phyloP scores from a whole-genome alignment of 2,329 filamentous ascomycete species.

The Colletotrichum endophyticum region DNA sequence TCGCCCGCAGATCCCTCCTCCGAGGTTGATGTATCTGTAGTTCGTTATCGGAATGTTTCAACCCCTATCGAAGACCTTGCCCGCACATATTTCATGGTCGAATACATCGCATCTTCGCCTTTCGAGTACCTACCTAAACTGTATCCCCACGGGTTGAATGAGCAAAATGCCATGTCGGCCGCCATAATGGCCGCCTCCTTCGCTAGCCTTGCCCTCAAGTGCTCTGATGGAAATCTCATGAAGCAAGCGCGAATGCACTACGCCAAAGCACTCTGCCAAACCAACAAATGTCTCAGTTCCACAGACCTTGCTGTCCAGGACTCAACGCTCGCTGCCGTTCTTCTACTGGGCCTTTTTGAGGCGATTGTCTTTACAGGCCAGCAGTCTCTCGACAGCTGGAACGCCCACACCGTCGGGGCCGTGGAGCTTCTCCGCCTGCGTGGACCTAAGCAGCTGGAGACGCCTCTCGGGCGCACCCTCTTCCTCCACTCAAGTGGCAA shows the following conservation, averaged over 20 bases:
- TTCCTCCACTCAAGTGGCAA: conserved; percentile 30
- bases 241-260: conserved; percentile 25
- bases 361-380: conserved; percentile 27
- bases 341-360: conserved; percentile 31
- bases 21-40: not conserved
- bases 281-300: conserved; percentile 19
- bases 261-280: conserved; percentile 18
- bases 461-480: conserved; percentile 23
- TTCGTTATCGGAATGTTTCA: conserved; percentile 2
- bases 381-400: conserved; percentile 29
- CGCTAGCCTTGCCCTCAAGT: conserved; percentile 25
- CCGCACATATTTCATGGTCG: conserved; percentile 28
- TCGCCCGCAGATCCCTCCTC: not conserved
- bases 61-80: conserved; percentile 15
- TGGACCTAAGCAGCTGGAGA: conserved; percentile 24
- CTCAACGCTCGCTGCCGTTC: conserved; percentile 28
- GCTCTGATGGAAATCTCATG: conserved; percentile 16
- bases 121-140: conserved; percentile 29
- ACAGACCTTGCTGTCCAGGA: conserved; percentile 25
- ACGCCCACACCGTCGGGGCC: conserved; percentile 27
- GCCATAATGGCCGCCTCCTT: conserved; percentile 27
- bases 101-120: conserved; percentile 28
- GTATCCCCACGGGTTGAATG: not conserved
- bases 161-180: conserved; percentile 23
- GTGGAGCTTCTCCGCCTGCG: conserved; percentile 29